Conservation (phyloP, 176 grass and related monocot species). For the Oryza australiensis region DNA sequence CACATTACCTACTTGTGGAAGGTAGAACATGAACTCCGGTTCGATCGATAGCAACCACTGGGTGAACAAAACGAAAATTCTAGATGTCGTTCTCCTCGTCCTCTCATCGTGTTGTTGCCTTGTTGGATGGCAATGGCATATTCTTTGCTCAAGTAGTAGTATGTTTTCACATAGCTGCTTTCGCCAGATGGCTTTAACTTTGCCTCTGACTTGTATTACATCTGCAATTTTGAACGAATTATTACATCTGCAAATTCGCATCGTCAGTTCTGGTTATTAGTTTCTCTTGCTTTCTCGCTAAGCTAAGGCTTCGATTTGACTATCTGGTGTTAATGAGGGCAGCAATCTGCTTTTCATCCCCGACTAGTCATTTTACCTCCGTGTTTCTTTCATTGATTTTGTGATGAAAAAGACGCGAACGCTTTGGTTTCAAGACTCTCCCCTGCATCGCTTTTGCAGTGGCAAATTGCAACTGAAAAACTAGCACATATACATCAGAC, state of each 20-base stretch:
- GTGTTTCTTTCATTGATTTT: background rate
- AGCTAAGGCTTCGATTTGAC: constrained; percentile 34
- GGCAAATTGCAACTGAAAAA: constrained; percentile 39
- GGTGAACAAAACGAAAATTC: background rate
- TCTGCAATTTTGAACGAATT: too few species aligned
- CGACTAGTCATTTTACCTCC: background rate
- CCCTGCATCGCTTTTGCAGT: background rate
- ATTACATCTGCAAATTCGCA: background rate
- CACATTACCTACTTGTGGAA: background rate
- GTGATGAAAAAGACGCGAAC: background rate
- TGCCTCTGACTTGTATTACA: background rate
- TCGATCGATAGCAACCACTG: background rate
- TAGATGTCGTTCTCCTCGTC: background rate
- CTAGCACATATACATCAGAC: background rate
- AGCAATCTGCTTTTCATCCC: background rate
- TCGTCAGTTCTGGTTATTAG: background rate
- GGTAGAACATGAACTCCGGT: background rate
- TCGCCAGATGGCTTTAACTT: background rate
- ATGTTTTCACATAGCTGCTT: background rate
- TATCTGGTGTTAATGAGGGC: background rate
- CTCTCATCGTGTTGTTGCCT: constrained; percentile 1
- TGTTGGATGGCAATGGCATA: background rate
- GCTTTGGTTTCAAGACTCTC: background rate
- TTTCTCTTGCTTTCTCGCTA: constrained; percentile 41
- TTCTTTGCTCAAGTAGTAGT: background rate